Conservation (phyloP, 106 monocot genomes). For the Platanthera guangdongensis region DNA sequence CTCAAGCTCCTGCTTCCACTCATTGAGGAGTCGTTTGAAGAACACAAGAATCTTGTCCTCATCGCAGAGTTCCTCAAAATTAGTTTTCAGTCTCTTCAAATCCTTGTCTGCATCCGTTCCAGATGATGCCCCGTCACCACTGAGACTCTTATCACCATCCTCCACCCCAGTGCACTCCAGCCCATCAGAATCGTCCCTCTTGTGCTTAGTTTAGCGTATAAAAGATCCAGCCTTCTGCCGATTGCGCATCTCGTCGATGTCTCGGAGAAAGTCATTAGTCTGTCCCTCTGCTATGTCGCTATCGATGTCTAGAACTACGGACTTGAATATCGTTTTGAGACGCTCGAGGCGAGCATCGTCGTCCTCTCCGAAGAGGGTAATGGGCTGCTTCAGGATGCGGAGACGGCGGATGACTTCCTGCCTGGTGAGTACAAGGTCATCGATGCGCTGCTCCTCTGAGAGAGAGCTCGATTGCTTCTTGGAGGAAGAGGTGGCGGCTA, state of each 20-base stretch:
- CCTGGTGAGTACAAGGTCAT: constrained; percentile 24
- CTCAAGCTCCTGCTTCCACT: constrained; percentile 86
- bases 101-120: constrained; percentile 72
- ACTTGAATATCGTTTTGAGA: constrained; percentile 68
- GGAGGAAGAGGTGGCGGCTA: no score
- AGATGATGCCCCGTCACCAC: constrained; percentile 45
- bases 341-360: constrained; percentile 81
- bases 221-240: constrained; percentile 60
- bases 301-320: constrained; percentile 74
- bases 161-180: constrained; percentile 30
- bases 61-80: constrained; percentile 77
- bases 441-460: no score
- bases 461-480: no score
- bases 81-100: constrained; percentile 60
- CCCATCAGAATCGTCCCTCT: constrained; percentile 33
- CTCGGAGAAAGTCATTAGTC: constrained; percentile 89
- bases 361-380: constrained; percentile 93
- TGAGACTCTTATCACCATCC: constrained; percentile 37
- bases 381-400: constrained; percentile 80
- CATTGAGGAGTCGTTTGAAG: constrained; percentile 80
- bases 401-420: constrained; percentile 91
- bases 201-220: constrained; percentile 28
- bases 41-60: constrained; percentile 97
- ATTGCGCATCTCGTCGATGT: constrained; percentile 89
- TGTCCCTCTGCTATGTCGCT: constrained; percentile 94